phyloP scores from a whole-genome alignment of 176 grass and related monocot species.

The Carex kokanica region DNA sequence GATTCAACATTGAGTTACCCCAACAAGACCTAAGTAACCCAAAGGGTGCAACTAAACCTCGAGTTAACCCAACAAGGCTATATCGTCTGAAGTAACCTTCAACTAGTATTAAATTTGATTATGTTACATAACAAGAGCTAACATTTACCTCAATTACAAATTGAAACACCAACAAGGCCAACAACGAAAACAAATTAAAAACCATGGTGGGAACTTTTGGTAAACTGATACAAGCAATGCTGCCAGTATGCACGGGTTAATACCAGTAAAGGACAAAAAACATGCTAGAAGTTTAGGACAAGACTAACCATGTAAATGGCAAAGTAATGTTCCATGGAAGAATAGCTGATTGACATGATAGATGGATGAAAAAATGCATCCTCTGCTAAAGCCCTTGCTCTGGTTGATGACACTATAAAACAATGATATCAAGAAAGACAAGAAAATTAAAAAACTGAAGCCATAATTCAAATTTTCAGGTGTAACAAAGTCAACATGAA shows the following conservation, averaged over 20 bases:
- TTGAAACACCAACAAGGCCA: neutral
- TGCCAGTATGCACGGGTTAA: neutral
- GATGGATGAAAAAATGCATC: slow-evolving; percentile 97
- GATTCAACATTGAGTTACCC: neutral
- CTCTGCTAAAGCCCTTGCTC: slow-evolving; percentile 81
- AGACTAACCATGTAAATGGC: slow-evolving; percentile 97
- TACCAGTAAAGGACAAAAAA: neutral
- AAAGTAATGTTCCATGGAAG: slow-evolving; percentile 95
- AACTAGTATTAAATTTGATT: neutral
- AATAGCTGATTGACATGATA: slow-evolving; percentile 93
- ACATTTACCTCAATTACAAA: neutral
- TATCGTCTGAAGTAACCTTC: neutral
- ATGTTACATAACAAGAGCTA: neutral
- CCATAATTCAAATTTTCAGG: neutral
- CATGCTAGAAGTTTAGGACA: neutral
- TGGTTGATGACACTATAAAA: slow-evolving; percentile 58
- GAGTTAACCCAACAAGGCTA: neutral
- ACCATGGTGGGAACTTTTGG: neutral
- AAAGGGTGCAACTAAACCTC: neutral
- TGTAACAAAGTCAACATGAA: neutral
- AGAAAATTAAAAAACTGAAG: neutral
- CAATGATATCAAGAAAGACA: neutral
- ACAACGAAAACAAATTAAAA: neutral
- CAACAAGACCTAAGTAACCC: neutral
- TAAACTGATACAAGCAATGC: neutral